Evolutionary conservation across 1,284 basidiomycete species (phyloP), one percentile per base, ranked within the genome.

Genomic region (Ustanciosporium gigantosporum): DNA sequence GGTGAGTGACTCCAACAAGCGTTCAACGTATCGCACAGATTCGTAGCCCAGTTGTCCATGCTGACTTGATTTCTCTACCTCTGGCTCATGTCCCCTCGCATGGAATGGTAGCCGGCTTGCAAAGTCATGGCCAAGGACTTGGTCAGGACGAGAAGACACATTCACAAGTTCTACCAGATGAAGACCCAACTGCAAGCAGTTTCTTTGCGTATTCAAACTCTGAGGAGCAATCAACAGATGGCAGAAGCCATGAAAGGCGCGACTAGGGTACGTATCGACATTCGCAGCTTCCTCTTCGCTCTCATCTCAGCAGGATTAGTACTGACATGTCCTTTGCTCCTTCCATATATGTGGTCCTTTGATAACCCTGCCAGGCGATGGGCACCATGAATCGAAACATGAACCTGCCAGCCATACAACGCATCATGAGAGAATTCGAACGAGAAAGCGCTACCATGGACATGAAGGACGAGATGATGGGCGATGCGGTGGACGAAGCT

Each of bases 381-480:
- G 90, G 88, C 7, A 86, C 91, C 41, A 98, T 98, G 95, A 98
- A 97, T 78, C 84, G 89, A 42, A 89, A 89, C 27, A 84, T 98
- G 69, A 98, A 98, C 79, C 84, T 98, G 11, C 94, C 95, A 7
- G 85, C 86, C 67, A 97, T 99, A 57, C 90, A 93, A 78, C 86
- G 86, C 43, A 97, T 98, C 76, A 92, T 98, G 88, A 89, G 88
- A 69, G 94, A 99, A 39, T 99, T 99, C 69, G 94, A 98, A 81
- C 88, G 87, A 73, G 95, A 99, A 80, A 94, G 88, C 61, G 87
- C 89, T 9, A 90, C 88, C 78, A 99, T 99, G 95, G 94, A 98
- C 79, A 98, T 99, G 95, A 98, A 97, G 80, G 95, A 97, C 80
- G 94, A 96, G 79, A 95, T 98, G 89, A 98, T 98, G 94, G 90